Percentiles rank a stretch among this genome's conserved stretches.
These are phyloP conservation scores for Notholithocarpus densiflorus DNA, from an alignment of 306 rosid genomes.

Conservation along the genomic window DNA sequence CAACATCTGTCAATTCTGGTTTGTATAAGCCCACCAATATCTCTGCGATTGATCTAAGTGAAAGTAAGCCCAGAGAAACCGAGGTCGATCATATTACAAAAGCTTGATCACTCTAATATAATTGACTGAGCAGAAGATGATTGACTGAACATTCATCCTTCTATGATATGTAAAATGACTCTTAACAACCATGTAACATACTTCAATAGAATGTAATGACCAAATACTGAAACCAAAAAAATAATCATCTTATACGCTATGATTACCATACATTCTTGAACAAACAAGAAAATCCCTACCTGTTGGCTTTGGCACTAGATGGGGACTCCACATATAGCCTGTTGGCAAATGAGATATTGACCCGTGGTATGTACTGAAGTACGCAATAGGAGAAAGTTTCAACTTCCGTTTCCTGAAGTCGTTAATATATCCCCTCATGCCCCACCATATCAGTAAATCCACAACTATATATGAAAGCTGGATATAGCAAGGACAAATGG, in stretches of 20 bases:
- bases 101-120: background rate
- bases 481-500: conserved; percentile 35
- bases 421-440: conserved; percentile 78
- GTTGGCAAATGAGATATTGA: conserved; percentile 97
- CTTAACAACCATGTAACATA: background rate
- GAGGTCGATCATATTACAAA: too few relatives aligned
- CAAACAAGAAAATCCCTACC: conserved; percentile 42
- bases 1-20: too few relatives aligned
- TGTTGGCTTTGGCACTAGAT: conserved; percentile 87
- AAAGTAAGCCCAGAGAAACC: too few relatives aligned
- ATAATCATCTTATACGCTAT: background rate
- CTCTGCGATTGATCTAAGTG: too few relatives aligned
- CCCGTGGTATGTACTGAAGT: conserved; percentile 90
- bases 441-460: conserved; percentile 96
- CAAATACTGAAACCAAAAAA: too few relatives aligned
- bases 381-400: conserved; percentile 93
- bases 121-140: background rate
- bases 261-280: background rate
- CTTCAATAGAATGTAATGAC: background rate
- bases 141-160: background rate
- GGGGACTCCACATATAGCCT: conserved; percentile 96
- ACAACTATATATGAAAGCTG: conserved; percentile 89
- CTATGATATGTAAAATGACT: background rate
- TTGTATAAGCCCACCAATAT: too few relatives aligned
- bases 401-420: conserved; percentile 81